phyloP scores from a whole-genome alignment of 371 early-diverging fungal genomes.

The Mortierella sp. region DNA sequence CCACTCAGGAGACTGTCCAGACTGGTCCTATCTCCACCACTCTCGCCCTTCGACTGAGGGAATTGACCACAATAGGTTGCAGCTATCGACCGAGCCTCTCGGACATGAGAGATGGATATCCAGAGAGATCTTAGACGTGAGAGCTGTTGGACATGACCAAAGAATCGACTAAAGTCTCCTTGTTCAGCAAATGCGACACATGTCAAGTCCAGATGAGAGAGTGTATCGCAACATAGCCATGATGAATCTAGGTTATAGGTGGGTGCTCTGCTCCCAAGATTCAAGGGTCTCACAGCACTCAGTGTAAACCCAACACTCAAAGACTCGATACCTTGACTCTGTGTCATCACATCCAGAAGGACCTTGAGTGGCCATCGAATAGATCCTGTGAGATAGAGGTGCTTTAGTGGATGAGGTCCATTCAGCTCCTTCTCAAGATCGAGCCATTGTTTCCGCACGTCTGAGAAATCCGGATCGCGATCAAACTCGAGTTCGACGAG shows the following conservation, averaged over 20 bases:
- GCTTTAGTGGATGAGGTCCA: constrained; percentile 14
- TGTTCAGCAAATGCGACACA: constrained; percentile 11
- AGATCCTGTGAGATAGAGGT: constrained; percentile 12
- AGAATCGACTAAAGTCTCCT: constrained; percentile 5
- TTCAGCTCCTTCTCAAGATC: constrained; percentile 7
- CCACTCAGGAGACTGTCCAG: no score
- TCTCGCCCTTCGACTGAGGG: no score
- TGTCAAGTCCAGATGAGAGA: constrained; percentile 21
- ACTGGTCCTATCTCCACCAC: no score
- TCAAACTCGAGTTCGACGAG: constrained; percentile 11
- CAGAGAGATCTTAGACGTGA: constrained; percentile 11
- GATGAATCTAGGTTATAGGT: constrained; percentile 4
- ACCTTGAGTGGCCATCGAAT: constrained; percentile 18
- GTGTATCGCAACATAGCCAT: constrained; percentile 21
- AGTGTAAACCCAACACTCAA: constrained; percentile 21
- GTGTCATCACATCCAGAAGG: constrained; percentile 19
- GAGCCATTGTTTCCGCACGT: background rate
- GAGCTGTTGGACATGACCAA: constrained; percentile 25
- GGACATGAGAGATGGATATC: constrained; percentile 21
- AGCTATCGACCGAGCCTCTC: constrained; percentile 9
- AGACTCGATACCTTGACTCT: constrained; percentile 11
- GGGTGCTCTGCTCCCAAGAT: background rate
- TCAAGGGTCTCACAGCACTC: constrained; percentile 1
- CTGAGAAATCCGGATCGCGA: constrained; percentile 24
- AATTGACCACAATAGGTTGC: background rate